Base-by-base conservation (phyloP, 495 filamentous ascomycete species). In the Beverwykella pulmonaria region DNA sequence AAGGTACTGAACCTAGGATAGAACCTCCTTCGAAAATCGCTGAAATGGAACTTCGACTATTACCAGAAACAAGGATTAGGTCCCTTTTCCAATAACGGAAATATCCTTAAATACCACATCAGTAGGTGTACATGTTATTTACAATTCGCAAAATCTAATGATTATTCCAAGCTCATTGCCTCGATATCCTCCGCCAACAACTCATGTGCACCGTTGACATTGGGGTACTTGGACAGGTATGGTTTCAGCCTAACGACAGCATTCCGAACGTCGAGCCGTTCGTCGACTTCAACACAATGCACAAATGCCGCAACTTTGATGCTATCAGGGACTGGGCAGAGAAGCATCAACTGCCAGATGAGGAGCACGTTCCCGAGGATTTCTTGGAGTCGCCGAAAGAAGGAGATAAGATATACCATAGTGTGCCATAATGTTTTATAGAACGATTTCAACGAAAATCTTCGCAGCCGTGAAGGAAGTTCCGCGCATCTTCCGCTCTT, bases 21-120 rank as follows among this genome's bases (percentile, higher is more conserved):
- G 62, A 84, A 87, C 54, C 78, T 86, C 32, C 75, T 86, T 8
- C 79, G 84, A 6, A 79, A 86, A 71, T 77, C 81, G 0, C 75
- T 84, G 0, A 84, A 81, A 64, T 86, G 80, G 74, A 87, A 86
- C 69, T 83, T 81, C 63, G 79, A 84, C 47, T 80, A 85, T 68
- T 87, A 87, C 72, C 78, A 79, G 46, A 63, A 67, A 0, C 63
- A 75, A 27, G 79, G 80, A 12, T 67, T 81, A 47, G 82, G 82
- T 0, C 78, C 81, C 0, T 86, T 85, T 66, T 55, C 60, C n/a
- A 84, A 86, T 53, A 72, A 79, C 9, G 80, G 80, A 20, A 73
- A 71, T 27, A 81, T 86, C 20, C 69, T 83, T 0, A 76, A 76
- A 57, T 72, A 73, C 15, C 84, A 86, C 61, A 76, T 84, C 50